Conservation (phyloP, 306 rosid species). For the Gillenia trifoliata region DNA sequence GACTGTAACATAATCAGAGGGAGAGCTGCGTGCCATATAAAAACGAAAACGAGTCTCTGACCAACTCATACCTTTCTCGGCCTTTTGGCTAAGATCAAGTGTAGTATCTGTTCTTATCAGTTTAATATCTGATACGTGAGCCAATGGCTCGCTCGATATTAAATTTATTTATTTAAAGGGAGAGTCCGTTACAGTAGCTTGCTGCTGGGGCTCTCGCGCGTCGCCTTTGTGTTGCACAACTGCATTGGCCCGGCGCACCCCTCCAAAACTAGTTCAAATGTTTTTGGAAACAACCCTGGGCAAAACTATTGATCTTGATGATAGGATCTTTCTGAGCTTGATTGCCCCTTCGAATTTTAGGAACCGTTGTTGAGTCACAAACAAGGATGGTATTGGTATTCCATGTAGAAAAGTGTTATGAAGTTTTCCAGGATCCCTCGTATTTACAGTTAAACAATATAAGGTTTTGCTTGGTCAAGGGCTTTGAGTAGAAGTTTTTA, state of each 20-base stretch:
- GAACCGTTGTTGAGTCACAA: no score
- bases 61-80: not conserved
- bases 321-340: no score
- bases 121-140: not conserved
- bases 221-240: not conserved
- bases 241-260: not conserved
- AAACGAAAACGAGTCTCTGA: rapidly evolving
- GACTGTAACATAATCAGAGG: not conserved
- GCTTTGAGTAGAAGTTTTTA: no score
- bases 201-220: not conserved
- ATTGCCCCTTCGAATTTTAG: no score
- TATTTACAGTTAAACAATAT: no score
- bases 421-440: no score
- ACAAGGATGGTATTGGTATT: no score
- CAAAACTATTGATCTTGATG: no score
- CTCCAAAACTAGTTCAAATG: not conserved
- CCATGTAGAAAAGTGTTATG: no score
- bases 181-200: not conserved
- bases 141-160: rapidly evolving
- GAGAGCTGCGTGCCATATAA: not conserved
- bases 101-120: not conserved
- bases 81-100: not conserved
- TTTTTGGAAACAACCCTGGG: not conserved
- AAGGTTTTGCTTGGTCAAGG: no score
- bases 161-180: not conserved